These are phyloP conservation scores for Brasenia schreberi DNA, from an alignment of 164 flowering plant genomes.

Conservation along the genomic window DNA sequence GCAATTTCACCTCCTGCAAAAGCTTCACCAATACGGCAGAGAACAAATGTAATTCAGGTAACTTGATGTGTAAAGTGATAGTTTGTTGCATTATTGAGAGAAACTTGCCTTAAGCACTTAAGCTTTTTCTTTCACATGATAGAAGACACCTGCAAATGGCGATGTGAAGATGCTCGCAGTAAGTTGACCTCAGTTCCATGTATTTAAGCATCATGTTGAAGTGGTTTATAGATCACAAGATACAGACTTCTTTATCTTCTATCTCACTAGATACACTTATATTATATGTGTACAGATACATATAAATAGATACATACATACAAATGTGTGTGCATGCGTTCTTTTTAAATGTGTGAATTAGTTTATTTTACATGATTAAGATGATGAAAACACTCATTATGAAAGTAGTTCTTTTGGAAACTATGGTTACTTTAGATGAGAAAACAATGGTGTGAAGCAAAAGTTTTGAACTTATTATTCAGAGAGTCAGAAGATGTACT, in stretches of 20 bases:
- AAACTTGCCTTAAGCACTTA: not conserved
- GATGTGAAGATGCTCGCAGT: slow-evolving; percentile 44
- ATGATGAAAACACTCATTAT: too few relatives aligned
- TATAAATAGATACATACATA: too few relatives aligned
- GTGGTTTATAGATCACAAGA: not conserved
- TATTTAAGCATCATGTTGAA: not conserved
- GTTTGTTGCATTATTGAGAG: not conserved
- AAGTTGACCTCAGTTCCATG: slow-evolving; percentile 12
- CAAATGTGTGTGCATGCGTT: not conserved
- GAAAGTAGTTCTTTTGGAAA: too few relatives aligned
- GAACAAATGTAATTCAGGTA: slow-evolving; percentile 65
- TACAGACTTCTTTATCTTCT: too few relatives aligned
- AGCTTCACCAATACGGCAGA: slow-evolving; percentile 47
- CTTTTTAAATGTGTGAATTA: too few relatives aligned
- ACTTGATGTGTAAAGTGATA: not conserved
- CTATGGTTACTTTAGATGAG: too few relatives aligned
- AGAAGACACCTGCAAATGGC: slow-evolving; percentile 88
- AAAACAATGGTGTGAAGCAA: too few relatives aligned
- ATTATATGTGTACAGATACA: too few relatives aligned
- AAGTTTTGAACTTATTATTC: too few relatives aligned
- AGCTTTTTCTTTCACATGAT: slow-evolving; percentile 14
- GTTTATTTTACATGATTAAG: too few relatives aligned
- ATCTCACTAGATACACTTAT: too few relatives aligned
- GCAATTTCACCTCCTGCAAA: slow-evolving; percentile 80
- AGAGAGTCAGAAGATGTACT: not conserved